Evolutionary conservation across 371 early-diverging fungal genomes (phyloP).

Genomic region (Rhizopus stolonifer): DNA sequence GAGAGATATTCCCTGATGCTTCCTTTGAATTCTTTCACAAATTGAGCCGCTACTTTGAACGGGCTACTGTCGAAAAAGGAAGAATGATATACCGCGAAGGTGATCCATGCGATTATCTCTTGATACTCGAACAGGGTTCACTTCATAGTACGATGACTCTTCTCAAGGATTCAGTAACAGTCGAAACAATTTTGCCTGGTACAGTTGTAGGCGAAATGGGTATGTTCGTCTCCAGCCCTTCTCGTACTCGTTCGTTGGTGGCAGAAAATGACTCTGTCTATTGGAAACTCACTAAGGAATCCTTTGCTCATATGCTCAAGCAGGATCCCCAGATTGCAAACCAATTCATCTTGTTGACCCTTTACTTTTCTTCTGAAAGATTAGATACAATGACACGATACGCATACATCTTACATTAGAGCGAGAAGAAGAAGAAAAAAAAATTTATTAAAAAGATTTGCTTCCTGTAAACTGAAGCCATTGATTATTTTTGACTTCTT

Average conservation of each 20-base stretch:
- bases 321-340: constrained; percentile 52
- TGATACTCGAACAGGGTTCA: constrained; percentile 78
- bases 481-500: constrained; percentile 31
- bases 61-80: constrained; percentile 48
- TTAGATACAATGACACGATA: constrained; percentile 58
- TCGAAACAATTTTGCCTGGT: constrained; percentile 76
- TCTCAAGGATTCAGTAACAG: constrained; percentile 42
- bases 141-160: constrained; percentile 60
- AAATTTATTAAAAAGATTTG: constrained; percentile 26
- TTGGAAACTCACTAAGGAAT: constrained; percentile 62
- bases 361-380: constrained; percentile 62
- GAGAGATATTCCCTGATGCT: constrained; percentile 40
- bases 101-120: constrained; percentile 61
- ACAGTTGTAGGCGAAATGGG: constrained; percentile 79
- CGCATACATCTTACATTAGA: constrained; percentile 57
- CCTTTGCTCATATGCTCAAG: constrained; percentile 59
- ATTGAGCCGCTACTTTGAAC: constrained; percentile 64
- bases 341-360: constrained; percentile 52
- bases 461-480: constrained; percentile 28
- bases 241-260: constrained; percentile 59
- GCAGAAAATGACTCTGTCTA: constrained; percentile 65
- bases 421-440: too few species aligned
- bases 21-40: constrained; percentile 57
- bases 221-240: constrained; percentile 55
- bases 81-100: constrained; percentile 68